A percentile compares a stretch with the other conserved stretches of the same genome.
These are phyloP conservation scores for Graphilbum fragrans DNA, from an alignment of 2,329 filamentous ascomycete species.

Conservation along the genomic window DNA sequence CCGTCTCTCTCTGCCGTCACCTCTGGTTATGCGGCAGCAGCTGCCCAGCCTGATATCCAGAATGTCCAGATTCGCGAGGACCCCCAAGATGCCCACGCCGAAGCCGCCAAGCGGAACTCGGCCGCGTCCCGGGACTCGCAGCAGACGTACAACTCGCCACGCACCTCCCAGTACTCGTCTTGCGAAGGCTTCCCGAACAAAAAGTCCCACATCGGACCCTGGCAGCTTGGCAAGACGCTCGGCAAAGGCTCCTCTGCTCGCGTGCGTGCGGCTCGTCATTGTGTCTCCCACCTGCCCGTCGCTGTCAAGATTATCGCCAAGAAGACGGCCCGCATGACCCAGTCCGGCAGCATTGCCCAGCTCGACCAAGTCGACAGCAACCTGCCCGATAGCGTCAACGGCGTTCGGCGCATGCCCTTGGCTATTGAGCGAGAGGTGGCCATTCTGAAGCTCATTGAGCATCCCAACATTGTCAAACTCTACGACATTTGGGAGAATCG, in stretches of 20 bases:
- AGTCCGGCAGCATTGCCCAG: conserved; percentile 74
- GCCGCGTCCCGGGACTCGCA: conserved; percentile 19
- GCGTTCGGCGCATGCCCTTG: conserved; percentile 64
- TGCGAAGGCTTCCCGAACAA: conserved; percentile 16
- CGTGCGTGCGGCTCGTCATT: conserved; percentile 76
- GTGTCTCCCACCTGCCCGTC: conserved; percentile 63
- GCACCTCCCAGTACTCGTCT: conserved; percentile 23
- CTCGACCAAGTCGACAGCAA: conserved; percentile 62
- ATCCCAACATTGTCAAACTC: conserved; percentile 86
- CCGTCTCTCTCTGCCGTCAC: conserved; percentile 1
- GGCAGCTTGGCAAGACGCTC: conserved; percentile 81
- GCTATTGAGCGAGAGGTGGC: conserved; percentile 91
- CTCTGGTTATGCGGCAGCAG: background rate
- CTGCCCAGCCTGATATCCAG: background rate
- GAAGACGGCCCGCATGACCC: conserved; percentile 63
- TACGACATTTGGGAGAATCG: conserved; percentile 98
- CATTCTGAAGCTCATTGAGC: conserved; percentile 92
- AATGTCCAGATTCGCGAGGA: background rate
- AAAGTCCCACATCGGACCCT: conserved; percentile 79
- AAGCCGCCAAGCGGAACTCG: conserved; percentile 15
- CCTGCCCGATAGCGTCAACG: conserved; percentile 40
- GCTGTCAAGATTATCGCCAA: conserved; percentile 95
- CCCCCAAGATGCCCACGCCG: background rate
- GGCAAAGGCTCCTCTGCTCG: conserved; percentile 83
- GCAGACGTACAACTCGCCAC: conserved; percentile 17